Evolutionary conservation across 2,329 filamentous ascomycete genomes (phyloP), one percentile per base, ranked within the genome.

Genomic region (Calonectria henricotiae): DNA sequence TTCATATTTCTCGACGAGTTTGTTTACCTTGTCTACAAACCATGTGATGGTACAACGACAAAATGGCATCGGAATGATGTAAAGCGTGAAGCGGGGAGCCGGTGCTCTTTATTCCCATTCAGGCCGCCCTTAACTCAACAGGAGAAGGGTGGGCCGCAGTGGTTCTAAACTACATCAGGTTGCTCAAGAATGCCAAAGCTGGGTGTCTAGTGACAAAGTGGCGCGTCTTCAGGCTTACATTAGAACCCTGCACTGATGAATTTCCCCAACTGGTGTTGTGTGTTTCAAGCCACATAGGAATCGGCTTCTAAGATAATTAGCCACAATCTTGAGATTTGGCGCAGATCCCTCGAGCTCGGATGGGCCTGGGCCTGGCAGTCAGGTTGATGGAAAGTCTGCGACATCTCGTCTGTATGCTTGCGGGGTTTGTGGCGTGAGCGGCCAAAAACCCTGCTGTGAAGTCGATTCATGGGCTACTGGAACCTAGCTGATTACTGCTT

Each of bases 151-250:
- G 20, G 51, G 20, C 25, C 32, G 20, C 51, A 58, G 35, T 32
- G 32, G 32, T 39, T 58, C 37, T 58, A 58, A 58, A 25, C 51
- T 7, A n/a, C 32, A 39, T 58, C 39, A 37, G 35, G n/a, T 39
- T 58, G 20, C 20, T 5, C 23, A 25, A 9, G 20, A 23, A 58
- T 58, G 37, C 51, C 51, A 37, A 39, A 20, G 27, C 37, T 55
- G 30, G n/a, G 5, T n/a, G 3, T 39, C 51, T 25, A 41, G 51
- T 58, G 51, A 58, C 35, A 58, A 27, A 17, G 51, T 58, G 35
- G 51, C 32, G 51, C 51, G 11, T 23, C 51, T 39, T 20, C 20
- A 8, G 32, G 51, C 23, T 58, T 41, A 8, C n/a, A 46, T 5
- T 1, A 39, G 12, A 32, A 39, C 51, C 51, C 32, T 58, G 35